Conservation (phyloP, 495 filamentous ascomycete genomes). For the Symbiotaphrina buchneri region DNA sequence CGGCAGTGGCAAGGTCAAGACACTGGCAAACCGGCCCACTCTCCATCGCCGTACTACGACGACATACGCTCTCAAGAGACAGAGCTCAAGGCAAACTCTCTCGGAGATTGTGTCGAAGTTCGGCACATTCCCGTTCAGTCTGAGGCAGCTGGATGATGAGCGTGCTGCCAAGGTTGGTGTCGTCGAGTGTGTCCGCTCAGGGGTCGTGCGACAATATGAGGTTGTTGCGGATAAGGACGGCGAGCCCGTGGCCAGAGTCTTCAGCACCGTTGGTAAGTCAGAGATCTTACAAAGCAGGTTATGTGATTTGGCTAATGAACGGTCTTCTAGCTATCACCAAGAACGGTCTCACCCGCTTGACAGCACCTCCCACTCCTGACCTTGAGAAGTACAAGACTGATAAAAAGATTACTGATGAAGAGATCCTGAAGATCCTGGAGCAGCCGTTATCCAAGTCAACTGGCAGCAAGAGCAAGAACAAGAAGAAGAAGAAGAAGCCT, state of each 20-base stretch:
- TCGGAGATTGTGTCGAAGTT: constrained; percentile 93
- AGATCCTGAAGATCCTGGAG: constrained; percentile 81
- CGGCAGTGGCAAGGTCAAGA: constrained; percentile 88
- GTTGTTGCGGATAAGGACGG: constrained; percentile 81
- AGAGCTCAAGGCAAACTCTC: constrained; percentile 70
- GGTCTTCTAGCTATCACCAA: constrained; percentile 70
- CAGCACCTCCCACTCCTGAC: constrained; percentile 48
- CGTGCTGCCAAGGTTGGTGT: constrained; percentile 89
- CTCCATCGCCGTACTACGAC: constrained; percentile 81
- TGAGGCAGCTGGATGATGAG: constrained; percentile 93
- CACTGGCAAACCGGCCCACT: constrained; percentile 62
- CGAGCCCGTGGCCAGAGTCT: constrained; percentile 56
- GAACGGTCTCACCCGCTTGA: constrained; percentile 75
- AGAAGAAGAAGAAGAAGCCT: constrained; percentile 80
- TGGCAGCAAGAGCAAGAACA: constrained; percentile 51
- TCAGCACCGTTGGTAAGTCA: constrained; percentile 78
- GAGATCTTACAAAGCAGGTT: neutral
- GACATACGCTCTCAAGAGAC: constrained; percentile 77
- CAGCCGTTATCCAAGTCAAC: constrained; percentile 57
- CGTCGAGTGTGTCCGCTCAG: constrained; percentile 77
- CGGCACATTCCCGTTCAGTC: constrained; percentile 89
- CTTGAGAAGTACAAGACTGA: constrained; percentile 66
- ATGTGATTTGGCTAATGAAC: neutral
- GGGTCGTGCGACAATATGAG: constrained; percentile 87
- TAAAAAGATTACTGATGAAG: constrained; percentile 94